Base-by-base conservation (phyloP, 257 asterid species). In the Cordia subcordata region DNA sequence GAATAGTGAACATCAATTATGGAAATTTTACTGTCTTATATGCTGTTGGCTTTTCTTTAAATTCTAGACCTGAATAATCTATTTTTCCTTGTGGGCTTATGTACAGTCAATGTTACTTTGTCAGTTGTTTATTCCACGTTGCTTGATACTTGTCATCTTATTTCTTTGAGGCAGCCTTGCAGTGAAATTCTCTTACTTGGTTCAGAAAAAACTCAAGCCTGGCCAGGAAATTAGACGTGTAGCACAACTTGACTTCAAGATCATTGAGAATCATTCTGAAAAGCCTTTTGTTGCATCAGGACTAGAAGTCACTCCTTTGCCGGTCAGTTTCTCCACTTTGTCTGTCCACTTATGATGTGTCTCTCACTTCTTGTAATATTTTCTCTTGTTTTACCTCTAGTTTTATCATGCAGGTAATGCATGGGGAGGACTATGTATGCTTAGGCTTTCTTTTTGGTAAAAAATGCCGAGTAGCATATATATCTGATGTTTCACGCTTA, bases 221-320 rank as follows among this genome's bases (percentile, higher is more conserved):
- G 99, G 95, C 33, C 99, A 86, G 77, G 99, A 88, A 80, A 55
- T 92, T 56, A 85, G 99, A 64, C 91, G 96, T 39, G 99, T 92
- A 35, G 85, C 99, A 58, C 99, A 92, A 44, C 83, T 88, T 73
- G 99, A 93, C 68, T 93, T 94, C 96, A 84, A 65, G 70, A 77
- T 78, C 56, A 76, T 93, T 68, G 99, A 88, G 67, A 76, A 67
- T 64, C 96, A 93, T 62, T 63, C 67, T 63, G 58, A 75, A 68
- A 86, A 86, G 79, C 72, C 91, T 40, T 93, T 93, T 67, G 75
- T 79, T 75, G 91, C 96, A 67, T 93, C 97, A 14, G 97, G 97
- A 20, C 82, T 93, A 67, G 79, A 81, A 73, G 64, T 93, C 79
- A 73, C 70, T 80, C 99, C 99, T 68, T 73, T 88, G 62, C 97